Evolutionary conservation across 225 moss, liverwort and hornwort genomes (phyloP).

Genomic region (Thuidium tamariscinum): DNA sequence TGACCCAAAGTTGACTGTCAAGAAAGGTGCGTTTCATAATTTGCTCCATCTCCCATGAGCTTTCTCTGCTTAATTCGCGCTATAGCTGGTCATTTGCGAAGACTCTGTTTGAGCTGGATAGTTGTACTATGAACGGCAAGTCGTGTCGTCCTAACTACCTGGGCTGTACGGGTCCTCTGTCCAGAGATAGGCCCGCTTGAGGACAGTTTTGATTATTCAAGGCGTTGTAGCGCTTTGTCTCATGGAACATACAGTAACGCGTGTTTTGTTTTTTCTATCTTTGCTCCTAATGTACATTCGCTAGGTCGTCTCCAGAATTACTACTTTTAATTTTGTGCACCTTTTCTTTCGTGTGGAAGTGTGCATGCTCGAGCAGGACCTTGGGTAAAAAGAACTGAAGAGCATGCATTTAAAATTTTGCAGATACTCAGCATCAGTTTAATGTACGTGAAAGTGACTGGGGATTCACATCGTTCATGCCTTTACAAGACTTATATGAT

Average conservation of each 20-base stretch:
- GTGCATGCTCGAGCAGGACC: not conserved
- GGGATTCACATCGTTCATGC: constrained; percentile 99
- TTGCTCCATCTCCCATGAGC: not conserved
- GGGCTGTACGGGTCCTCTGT: not conserved
- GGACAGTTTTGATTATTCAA: not conserved
- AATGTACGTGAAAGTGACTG: constrained; percentile 97
- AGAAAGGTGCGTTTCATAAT: constrained; percentile 69
- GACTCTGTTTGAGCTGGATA: not conserved
- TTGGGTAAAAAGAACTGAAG: not conserved
- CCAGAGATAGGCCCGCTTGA: not conserved
- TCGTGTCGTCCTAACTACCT: not conserved
- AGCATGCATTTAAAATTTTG: constrained; percentile 2
- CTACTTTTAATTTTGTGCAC: not conserved
- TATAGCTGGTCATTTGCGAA: not conserved
- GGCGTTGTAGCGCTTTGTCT: not conserved
- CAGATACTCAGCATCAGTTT: constrained; percentile 99
- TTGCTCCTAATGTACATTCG: not conserved
- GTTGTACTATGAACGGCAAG: not conserved
- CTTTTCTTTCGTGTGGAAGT: not conserved
- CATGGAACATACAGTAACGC: not conserved
- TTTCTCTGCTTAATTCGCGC: not conserved
- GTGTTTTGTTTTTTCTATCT: not conserved
- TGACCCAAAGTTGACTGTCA: constrained; percentile 85
- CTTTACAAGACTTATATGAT: constrained; percentile 88
- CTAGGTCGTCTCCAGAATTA: not conserved